Evolutionary conservation across 768 basidiomycete genomes (phyloP), one percentile per base, ranked within the genome.

Genomic region (Amanita pallidorosea): DNA sequence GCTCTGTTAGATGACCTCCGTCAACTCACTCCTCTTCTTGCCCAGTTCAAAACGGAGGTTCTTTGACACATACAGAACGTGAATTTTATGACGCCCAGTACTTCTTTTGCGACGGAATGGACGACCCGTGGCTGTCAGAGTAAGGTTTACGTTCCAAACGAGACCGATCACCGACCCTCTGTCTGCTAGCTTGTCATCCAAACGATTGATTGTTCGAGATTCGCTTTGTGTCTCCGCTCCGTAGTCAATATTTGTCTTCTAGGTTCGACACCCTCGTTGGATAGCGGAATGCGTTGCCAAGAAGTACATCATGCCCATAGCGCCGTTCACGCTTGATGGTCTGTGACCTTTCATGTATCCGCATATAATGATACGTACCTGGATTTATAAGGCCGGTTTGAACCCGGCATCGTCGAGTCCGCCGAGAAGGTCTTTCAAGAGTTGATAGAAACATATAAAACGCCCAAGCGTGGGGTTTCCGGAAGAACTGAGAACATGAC

Each of bases 191-290:
- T 51, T 50, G 25, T 23, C 13, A 7, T 45, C 34, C 43, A 50
- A 40, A 37, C 47, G 38, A n/a, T 17, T 50, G 15, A 50, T 50
- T 43, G 49, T 50, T 22, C 12, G 49, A 41, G 35, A 15, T 18
- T 20, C 18, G 6, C 35, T 13, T 15, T 1, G 2, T 22, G 3
- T 25, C 18, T 31, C 13, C 27, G 23, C 49, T 17, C 43, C 25
- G 17, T 35, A 29, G 41, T 33, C 8, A 38, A 11, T 0, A 23
- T 4, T 23, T 7, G 15, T 27, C 23, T 20, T 22, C n/a, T 20
- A 53, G 70, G 68, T 70, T 37, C 66, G 69, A 22, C 67, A 72
- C 52, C 64, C 65, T 4, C 52, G 52, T 8, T 72, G 70, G 70
- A 63, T 72, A 12, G 51, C 59, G n/a, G 53, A 59, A 47, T 72